These are phyloP conservation scores for Tuber microsphaerosporum DNA, from an alignment of 495 filamentous ascomycete species.

Conservation along the genomic window DNA sequence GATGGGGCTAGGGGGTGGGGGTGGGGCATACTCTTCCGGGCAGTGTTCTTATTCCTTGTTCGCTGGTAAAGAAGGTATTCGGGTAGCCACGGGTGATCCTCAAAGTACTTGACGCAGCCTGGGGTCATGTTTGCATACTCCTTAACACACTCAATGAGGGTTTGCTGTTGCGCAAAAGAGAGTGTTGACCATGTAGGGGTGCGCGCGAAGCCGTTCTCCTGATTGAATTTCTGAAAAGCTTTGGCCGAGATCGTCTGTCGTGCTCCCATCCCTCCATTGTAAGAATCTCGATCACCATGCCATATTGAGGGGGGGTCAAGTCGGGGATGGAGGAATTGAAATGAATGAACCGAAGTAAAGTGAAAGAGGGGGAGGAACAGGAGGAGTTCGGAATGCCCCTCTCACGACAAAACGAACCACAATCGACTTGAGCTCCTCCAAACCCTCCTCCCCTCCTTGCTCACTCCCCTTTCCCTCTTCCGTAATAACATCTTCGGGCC, in stretches of 20 bases:
- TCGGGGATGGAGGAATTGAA: background rate
- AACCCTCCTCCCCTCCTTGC: background rate
- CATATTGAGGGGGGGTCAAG: background rate
- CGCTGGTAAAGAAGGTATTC: constrained; percentile 2
- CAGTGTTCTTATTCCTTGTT: constrained; percentile 1
- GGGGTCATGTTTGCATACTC: background rate
- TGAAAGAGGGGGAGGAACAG: background rate
- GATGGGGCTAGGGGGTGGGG: background rate
- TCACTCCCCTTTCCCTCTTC: background rate
- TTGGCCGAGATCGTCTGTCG: constrained; percentile 2
- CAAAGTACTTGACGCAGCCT: background rate
- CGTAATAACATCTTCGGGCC: background rate
- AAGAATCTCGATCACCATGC: background rate
- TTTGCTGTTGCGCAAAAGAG: background rate
- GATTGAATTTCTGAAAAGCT: background rate
- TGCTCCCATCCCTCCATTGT: background rate
- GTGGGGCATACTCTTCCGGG: background rate
- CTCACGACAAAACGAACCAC: background rate
- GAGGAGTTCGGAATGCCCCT: background rate
- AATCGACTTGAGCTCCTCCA: background rate
- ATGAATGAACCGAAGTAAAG: background rate
- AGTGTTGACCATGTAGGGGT: constrained; percentile 5
- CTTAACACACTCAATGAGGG: background rate
- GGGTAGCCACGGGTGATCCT: constrained; percentile 3
- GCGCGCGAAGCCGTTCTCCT: background rate